Base-by-base conservation (phyloP, 1,139 yeast genomes). In the Saccharomycopsis hybrid region DNA sequence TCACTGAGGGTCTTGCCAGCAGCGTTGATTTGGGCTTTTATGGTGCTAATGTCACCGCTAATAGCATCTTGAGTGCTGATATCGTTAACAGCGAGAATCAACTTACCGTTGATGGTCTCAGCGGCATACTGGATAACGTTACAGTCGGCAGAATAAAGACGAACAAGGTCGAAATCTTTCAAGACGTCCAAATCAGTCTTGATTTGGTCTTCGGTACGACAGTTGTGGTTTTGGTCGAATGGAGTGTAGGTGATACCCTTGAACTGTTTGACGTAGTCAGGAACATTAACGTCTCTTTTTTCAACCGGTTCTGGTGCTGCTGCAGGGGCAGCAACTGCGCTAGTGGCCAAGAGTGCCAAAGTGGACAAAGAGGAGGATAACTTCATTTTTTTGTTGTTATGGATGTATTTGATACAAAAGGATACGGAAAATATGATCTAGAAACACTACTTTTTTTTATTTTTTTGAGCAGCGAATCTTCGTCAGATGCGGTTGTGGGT, bases 241-340 rank as follows among this genome's bases (percentile, higher is more conserved):
- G 96, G 96, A 13, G 95, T 83, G 72, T 87, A 87, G 32, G 90
- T 76, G 62, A 87, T 82, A 62, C 96, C 96, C 57, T 76, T 77
- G 32, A 78, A 77, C 40, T 64, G 58, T 32, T 68, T 29, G n/a
- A 49, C 31, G 41, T 48, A 51, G 43, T 49, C 52, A 13, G 54
- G 52, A 18, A 51, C 36, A 8, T 45, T 11, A 38, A 51, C 54
- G 35, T 49, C 52, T 49, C 52, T 49, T 41, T 49, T 49, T 5
- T 28, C 41, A 8, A 80, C 29, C 30, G 67, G 38, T 72, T 65
- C 45, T 24, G 30, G 29, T 7, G 44, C 45, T n/a, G 40, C 36
- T 30, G 28, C 13, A 25, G 41, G 25, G 27, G 49, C 33, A 24
- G 43, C 35, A 11, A 40, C 27, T 39, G 32, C 32, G 4, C 33